Evolutionary conservation across 2,329 filamentous ascomycete species (phyloP).

Genomic region (Colletotrichum abscissum): DNA sequence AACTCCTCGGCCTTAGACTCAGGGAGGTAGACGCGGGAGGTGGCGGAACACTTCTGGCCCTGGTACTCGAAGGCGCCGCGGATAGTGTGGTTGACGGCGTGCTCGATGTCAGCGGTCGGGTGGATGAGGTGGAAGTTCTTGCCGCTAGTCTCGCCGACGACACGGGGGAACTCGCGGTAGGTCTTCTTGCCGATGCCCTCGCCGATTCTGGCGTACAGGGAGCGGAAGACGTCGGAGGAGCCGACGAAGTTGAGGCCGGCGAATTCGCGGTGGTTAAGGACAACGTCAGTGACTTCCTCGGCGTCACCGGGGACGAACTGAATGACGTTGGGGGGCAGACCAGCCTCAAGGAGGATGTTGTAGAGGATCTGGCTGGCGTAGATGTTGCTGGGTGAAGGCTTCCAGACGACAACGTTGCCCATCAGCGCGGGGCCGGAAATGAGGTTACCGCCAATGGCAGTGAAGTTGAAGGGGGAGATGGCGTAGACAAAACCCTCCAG

Average conservation of each 20-base stretch:
- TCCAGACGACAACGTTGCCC: slow-evolving; percentile 97
- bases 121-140: slow-evolving; percentile 95
- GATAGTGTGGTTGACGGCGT: slow-evolving; percentile 84
- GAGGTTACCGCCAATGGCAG: slow-evolving; percentile 90
- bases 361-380: slow-evolving; percentile 91
- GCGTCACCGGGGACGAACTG: slow-evolving; percentile 94
- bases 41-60: slow-evolving; percentile 91
- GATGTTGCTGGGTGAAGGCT: slow-evolving; percentile 80
- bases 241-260: slow-evolving; percentile 95
- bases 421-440: slow-evolving; percentile 85
- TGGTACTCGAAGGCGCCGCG: slow-evolving; percentile 92
- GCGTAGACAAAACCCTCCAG: slow-evolving; percentile 97
- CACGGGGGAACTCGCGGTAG: slow-evolving; percentile 86
- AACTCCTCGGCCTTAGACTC: slow-evolving; percentile 75
- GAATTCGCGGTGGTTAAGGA: slow-evolving; percentile 82
- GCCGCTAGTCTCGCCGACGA: slow-evolving; percentile 90
- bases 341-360: slow-evolving; percentile 90
- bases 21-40: slow-evolving; percentile 82
- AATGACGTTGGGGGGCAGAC: slow-evolving; percentile 88
- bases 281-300: slow-evolving; percentile 82
- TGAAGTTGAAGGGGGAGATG: slow-evolving; percentile 96
- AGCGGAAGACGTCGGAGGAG: slow-evolving; percentile 90
- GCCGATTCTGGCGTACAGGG: slow-evolving; percentile 88
- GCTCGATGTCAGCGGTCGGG: slow-evolving; percentile 78
- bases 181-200: slow-evolving; percentile 82